Evolutionary conservation across 805 yeast genomes (phyloP), one percentile per base, ranked within the genome.

Genomic region (Ogataea kodamae): DNA sequence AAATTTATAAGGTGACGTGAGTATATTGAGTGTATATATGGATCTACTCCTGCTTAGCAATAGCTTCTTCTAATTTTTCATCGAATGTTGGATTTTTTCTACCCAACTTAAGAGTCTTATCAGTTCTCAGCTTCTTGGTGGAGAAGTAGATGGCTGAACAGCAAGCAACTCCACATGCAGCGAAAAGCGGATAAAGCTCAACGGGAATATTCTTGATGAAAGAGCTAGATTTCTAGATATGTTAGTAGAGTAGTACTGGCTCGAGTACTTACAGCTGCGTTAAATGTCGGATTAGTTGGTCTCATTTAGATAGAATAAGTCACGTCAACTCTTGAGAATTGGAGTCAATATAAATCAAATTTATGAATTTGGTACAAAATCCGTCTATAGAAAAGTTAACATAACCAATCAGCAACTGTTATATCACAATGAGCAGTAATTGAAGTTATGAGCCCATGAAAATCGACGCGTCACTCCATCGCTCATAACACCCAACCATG

Each of bases 141-240:
- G 73, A 51, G 62, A 75, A 75, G 62, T 57, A 75, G 41, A 64
- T 46, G 35, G 76, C 79, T 22, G 70, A 64, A 37, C 50, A 45
- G 43, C 61, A 50, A 22, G 78, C 81, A 39, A 72, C 69, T 53
- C 73, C 71, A 65, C 74, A 67, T 23, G 78, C 78, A 21, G 70
- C 61, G 49, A 72, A 72, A 45, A 75, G 62, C 53, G 81, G 81
- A 39, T 76, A 70, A 50, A 75, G 57, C 60, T 75, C 81, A 35
- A 74, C 69, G 50, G 80, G 80, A 35, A 74, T 47, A 25, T 23
- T 40, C 27, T 41, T 55, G 26, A 55, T 23, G 45, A 22, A 34
- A 16, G 33, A 32, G 22, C 23, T 22, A 20, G 44, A 36, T 33
- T 36, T 37, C 35, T 40, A 22, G 10, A 20, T 3, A 9, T 10